Base-by-base conservation (phyloP, 345 rosid genomes). In the Kernera saxatilis region DNA sequence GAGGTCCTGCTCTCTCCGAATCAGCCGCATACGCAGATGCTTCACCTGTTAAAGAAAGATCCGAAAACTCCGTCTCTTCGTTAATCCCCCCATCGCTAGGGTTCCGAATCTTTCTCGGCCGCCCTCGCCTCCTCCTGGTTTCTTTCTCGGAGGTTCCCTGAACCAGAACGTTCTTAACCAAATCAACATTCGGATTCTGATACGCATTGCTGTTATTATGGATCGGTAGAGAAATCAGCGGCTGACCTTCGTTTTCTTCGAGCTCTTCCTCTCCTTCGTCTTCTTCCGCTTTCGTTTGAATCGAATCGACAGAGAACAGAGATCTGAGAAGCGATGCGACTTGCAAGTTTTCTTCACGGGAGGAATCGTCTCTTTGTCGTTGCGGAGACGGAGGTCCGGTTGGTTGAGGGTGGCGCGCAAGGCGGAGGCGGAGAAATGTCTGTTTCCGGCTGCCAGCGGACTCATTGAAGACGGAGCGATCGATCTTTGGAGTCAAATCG, bases 371-470 rank as follows among this genome's bases (percentile, higher is more conserved):
- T 35, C 62, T 48, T 14, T 19, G 56, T 10, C 51, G 72, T 41
- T 74, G 83, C 60, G 78, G 50, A 21, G 80, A 74, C 22, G 70
- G 66, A 63, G 74, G 64, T 18, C 49, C 27, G 44, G 77, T 49
- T 19, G 57, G 75, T 50, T 77, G 64, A 40, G 54, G 74, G 77
- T 74, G 70, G 15, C 93, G 94, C 33, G 84, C 90, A 1, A 93
- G 84, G 48, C 93, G 94, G 71, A 94, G 88, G 37, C 93, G 95
- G 52, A 79, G 91, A 84, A 86, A 93, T 54, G 99, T 94, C 67
- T 94, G 99, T 33, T 88, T 91, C 50, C 90, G 91, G 77, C 96
- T 88, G 1, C 97, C 97, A 58, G 99, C 96, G 55, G 97, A 93
- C 65, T 93, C 99, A 53, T 91, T 94, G 86, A 94, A 93, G 61